A percentile compares a stretch with the other conserved stretches of the same genome.
phyloP scores from a whole-genome alignment of 192 early-diverging fungal genomes.

The Oehlia diaphana region DNA sequence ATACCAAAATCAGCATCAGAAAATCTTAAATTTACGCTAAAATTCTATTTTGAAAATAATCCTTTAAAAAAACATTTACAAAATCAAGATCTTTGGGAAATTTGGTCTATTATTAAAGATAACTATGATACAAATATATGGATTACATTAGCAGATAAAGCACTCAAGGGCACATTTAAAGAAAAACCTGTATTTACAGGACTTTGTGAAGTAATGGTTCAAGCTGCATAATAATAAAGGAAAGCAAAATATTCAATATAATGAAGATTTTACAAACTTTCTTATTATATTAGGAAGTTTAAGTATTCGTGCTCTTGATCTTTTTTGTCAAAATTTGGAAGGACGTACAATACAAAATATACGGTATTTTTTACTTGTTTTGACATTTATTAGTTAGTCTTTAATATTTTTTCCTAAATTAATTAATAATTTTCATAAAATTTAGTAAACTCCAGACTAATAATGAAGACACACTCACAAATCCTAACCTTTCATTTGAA shows the following conservation, averaged over 20 bases:
- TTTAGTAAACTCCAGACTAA: not conserved
- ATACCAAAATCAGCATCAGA: too few species aligned
- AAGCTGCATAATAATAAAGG: not conserved
- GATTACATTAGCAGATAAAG: not conserved
- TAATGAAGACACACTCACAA: not conserved
- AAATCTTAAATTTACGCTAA: too few species aligned
- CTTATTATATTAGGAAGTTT: not conserved
- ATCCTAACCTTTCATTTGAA: not conserved
- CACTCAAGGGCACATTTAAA: not conserved
- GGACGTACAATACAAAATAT: not conserved
- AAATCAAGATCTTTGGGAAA: too few species aligned
- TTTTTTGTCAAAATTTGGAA: too few species aligned
- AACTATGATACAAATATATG: not conserved
- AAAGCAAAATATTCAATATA: not conserved
- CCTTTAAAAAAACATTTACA: too few species aligned
- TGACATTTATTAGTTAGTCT: not conserved
- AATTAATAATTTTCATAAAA: too few species aligned
- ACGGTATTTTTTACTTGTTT: not conserved
- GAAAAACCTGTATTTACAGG: not conserved
- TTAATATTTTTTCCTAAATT: too few species aligned
- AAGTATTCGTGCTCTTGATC: not conserved
- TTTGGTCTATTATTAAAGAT: too few species aligned
- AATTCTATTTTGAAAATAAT: too few species aligned
- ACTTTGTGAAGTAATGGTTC: slow-evolving; percentile 2
- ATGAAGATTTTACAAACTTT: slow-evolving; percentile 2